A percentile compares a stretch with the other conserved stretches of the same genome.
These are phyloP conservation scores for Epichloe hybrida DNA, from an alignment of 2,329 filamentous ascomycete species.

Conservation along the genomic window DNA sequence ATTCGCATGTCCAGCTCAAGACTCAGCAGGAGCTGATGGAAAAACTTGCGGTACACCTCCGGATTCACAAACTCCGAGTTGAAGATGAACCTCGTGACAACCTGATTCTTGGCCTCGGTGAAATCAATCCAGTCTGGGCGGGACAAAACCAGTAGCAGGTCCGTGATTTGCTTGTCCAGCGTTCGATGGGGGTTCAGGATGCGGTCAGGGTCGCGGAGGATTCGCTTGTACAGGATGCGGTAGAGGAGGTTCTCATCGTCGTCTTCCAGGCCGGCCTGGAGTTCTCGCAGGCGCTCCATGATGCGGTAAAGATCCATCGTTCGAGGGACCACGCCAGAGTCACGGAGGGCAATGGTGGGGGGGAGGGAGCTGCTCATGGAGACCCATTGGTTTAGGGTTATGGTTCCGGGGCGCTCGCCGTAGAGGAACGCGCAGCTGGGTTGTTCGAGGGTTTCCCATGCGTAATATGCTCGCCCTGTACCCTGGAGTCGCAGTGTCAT, in stretches of 20 bases:
- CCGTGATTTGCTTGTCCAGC: conserved; percentile 58
- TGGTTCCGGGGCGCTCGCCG: conserved; percentile 53
- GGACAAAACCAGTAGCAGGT: conserved; percentile 56
- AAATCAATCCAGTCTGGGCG: conserved; percentile 64
- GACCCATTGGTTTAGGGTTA: conserved; percentile 59
- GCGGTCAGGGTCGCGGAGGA: conserved; percentile 55
- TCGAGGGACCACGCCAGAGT: conserved; percentile 44
- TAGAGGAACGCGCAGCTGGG: conserved; percentile 58
- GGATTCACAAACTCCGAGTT: conserved; percentile 42
- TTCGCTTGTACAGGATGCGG: conserved; percentile 49
- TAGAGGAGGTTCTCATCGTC: conserved; percentile 46
- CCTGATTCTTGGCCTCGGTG: conserved; percentile 54
- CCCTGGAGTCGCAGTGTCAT: conserved; percentile 40
- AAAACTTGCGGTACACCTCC: conserved; percentile 50
- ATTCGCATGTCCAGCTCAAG: conserved; percentile 60
- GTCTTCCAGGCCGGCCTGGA: conserved; percentile 43
- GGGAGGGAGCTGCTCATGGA: conserved; percentile 41
- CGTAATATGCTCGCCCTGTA: conserved; percentile 28
- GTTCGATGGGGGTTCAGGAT: conserved; percentile 45
- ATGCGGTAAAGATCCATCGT: conserved; percentile 45
- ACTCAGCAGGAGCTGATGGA: conserved; percentile 63
- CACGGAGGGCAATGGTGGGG: conserved; percentile 44
- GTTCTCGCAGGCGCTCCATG: conserved; percentile 43
- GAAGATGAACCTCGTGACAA: conserved; percentile 60
- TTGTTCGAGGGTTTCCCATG: conserved; percentile 62